A percentile compares a stretch with the other conserved stretches of the same genome.
Conservation (phyloP, 163 green algal species). For the Prototheca stagnorum region DNA sequence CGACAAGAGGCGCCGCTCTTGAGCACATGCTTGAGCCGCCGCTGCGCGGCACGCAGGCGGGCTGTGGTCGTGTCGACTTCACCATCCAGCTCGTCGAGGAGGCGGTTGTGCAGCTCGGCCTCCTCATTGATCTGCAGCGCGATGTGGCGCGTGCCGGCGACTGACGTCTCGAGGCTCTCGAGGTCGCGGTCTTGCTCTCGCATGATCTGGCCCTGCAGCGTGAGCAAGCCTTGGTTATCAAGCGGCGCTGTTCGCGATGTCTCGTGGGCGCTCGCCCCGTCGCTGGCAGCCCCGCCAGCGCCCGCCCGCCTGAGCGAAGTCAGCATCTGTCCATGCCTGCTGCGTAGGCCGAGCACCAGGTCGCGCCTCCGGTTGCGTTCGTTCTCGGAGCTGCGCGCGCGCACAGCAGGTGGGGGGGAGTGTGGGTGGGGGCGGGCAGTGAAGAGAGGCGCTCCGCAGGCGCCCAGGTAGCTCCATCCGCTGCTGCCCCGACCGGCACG, state of each 20-base stretch:
- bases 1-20: constrained; percentile 29
- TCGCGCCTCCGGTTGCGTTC: constrained; percentile 65
- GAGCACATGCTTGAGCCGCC: constrained; percentile 22
- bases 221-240: constrained; percentile 45
- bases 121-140: constrained; percentile 64
- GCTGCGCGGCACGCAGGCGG: constrained; percentile 23
- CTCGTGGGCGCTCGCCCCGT: constrained; percentile 24
- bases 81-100: constrained; percentile 68
- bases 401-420: too few relatives aligned
- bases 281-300: constrained; percentile 15
- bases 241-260: constrained; percentile 62
- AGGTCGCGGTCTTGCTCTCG: constrained; percentile 60
- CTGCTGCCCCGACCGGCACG: too few relatives aligned
- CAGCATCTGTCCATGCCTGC: constrained; percentile 56
- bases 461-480: too few relatives aligned
- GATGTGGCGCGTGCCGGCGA: constrained; percentile 53
- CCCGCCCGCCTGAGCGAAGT: constrained; percentile 39
- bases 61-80: constrained; percentile 51
- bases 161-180: constrained; percentile 52
- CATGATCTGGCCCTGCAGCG: constrained; percentile 65
- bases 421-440: too few relatives aligned
- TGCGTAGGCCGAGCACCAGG: constrained; percentile 46
- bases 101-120: constrained; percentile 53
- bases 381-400: constrained; percentile 61
- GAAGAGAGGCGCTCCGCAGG: too few relatives aligned